Evolutionary conservation across 371 early-diverging fungal genomes (phyloP).

Genomic region (Vairimorpha ceranae): DNA sequence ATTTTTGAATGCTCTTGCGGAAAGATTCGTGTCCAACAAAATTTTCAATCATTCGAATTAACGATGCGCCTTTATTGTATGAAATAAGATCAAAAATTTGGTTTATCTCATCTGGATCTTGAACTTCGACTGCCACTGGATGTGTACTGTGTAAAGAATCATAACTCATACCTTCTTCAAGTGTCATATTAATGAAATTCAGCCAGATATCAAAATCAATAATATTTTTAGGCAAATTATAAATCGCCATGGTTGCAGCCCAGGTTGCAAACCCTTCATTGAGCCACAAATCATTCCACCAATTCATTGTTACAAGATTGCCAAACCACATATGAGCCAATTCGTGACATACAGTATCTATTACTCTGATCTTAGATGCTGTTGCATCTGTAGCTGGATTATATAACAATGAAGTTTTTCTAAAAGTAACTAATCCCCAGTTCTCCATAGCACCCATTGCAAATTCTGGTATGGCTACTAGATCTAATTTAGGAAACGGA

Average conservation of each 20-base stretch:
- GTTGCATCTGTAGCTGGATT: slow-evolving; percentile 67
- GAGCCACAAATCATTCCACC: slow-evolving; percentile 86
- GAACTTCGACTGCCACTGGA: slow-evolving; percentile 77
- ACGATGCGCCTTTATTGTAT: slow-evolving; percentile 81
- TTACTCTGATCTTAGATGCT: slow-evolving; percentile 69
- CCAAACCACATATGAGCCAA: slow-evolving; percentile 91
- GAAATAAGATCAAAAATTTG: slow-evolving; percentile 72
- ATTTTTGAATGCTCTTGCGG: slow-evolving; percentile 68
- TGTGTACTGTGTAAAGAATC: slow-evolving; percentile 78
- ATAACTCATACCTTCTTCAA: slow-evolving; percentile 68
- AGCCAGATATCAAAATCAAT: slow-evolving; percentile 58
- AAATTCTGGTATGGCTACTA: slow-evolving; percentile 80
- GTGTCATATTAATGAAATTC: slow-evolving; percentile 68
- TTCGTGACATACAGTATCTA: slow-evolving; percentile 79
- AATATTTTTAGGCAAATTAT: slow-evolving; percentile 68
- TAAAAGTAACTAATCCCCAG: slow-evolving; percentile 85
- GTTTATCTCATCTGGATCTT: slow-evolving; percentile 69
- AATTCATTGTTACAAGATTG: slow-evolving; percentile 78
- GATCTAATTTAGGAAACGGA: slow-evolving; percentile 77
- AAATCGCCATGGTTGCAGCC: slow-evolving; percentile 73
- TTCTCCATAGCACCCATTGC: slow-evolving; percentile 74
- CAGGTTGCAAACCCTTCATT: slow-evolving; percentile 93
- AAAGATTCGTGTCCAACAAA: slow-evolving; percentile 68
- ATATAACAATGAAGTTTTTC: slow-evolving; percentile 69
- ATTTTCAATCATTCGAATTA: slow-evolving; percentile 77